These are phyloP conservation scores for Flaveria bidentis DNA, from an alignment of 129 eudicot genomes.

Conservation along the genomic window DNA sequence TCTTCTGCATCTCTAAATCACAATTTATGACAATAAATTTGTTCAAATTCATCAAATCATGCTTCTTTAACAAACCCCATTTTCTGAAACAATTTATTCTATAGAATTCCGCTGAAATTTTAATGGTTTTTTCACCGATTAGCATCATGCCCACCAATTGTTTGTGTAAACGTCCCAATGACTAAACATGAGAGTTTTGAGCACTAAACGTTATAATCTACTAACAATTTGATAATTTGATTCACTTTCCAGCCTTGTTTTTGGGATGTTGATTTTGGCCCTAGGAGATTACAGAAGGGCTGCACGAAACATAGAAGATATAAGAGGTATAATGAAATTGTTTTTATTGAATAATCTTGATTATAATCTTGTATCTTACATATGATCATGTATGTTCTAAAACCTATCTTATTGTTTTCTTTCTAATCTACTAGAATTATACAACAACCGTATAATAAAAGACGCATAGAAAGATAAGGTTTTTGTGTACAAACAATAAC, in stretches of 20 bases:
- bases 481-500: neutral
- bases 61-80: too few species aligned
- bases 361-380: slow-evolving; percentile 9
- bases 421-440: slow-evolving; percentile 5
- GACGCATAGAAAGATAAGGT: neutral
- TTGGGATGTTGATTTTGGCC: too few species aligned
- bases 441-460: neutral
- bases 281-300: neutral
- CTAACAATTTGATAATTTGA: too few species aligned
- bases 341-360: neutral
- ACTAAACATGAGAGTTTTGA: too few species aligned
- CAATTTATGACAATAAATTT: too few species aligned
- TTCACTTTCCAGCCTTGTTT: too few species aligned
- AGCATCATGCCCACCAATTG: neutral
- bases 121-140: too few species aligned
- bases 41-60: too few species aligned
- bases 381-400: neutral
- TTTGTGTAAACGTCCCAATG: neutral
- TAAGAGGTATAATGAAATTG: neutral
- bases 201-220: too few species aligned
- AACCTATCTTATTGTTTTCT: slow-evolving; percentile 13
- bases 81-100: too few species aligned
- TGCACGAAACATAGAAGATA: neutral
- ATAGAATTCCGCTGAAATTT: too few species aligned
- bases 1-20: too few species aligned